Evolutionary conservation across 768 basidiomycete genomes (phyloP), one percentile per base, ranked within the genome.

Genomic region (Amanita rubescens): DNA sequence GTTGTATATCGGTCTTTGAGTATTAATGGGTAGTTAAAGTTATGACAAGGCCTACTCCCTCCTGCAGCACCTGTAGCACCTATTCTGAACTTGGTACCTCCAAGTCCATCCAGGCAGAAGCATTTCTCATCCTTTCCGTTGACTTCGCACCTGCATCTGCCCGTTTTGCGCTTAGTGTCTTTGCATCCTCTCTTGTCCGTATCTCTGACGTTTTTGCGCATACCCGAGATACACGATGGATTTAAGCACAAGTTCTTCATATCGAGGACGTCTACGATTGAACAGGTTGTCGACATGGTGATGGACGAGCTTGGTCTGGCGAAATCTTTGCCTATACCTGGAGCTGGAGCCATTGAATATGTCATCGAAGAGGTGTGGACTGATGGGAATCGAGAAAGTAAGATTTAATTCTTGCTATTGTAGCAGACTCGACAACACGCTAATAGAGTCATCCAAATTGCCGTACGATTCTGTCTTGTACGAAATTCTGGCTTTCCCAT

Each of bases 201-300:
- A 19, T 66, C 70, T 1, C 61, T 87, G 35, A 62, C 72, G 0
- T 87, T 90, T 65, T 65, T 76, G 39, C 81, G 86, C 42, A 79
- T 92, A 14, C 88, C 88, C 2, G 85, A 90, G 64, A 79, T 92
- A 54, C 78, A 84, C 48, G 90, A 92, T 59, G 84, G 75, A 2
- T 90, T 84, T 60, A 60, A 71, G 57, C 82, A 84, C 72, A 82
- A 75, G 49, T 58, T 80, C 37, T 93, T 83, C 66, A 72, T 91
- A 51, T 78, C 85, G 3, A 75, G 76, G 51, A 68, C 66, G 2
- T 78, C 73, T 44, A 80, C 78, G 3, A 80, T 82, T 2, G 64
- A 70, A n/a, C 78, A 84, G 39, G 71, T 81, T 14, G 63, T 88
- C 43, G 67, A 76, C 30, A 58, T 61, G 6, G 67, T 87, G 8